phyloP scores from a whole-genome alignment of 352 stramenopile species.

The Pythium angustatum region DNA sequence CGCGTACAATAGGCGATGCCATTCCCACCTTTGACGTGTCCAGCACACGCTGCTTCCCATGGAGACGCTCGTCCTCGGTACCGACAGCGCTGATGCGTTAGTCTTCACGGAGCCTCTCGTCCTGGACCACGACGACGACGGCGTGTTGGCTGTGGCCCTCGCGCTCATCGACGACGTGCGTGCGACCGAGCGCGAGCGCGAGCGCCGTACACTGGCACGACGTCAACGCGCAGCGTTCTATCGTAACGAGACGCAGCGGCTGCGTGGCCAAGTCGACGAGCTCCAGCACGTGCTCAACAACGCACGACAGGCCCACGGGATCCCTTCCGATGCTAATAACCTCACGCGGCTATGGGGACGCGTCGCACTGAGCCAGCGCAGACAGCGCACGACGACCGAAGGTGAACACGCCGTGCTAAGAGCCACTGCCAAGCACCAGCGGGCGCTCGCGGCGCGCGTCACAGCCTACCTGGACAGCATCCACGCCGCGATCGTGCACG shows the following conservation, averaged over 20 bases:
- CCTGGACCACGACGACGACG: not conserved
- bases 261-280: not conserved
- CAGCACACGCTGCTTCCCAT: no score
- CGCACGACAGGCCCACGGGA: no score
- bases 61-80: no score
- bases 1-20: no score
- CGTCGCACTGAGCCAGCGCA: not conserved
- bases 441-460: not conserved
- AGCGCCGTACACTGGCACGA: no score
- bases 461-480: not conserved
- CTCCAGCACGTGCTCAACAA: not conserved
- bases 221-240: no score
- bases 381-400: not conserved
- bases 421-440: not conserved
- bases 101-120: no score
- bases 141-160: not conserved
- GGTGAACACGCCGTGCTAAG: not conserved
- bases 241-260: no score
- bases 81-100: no score
- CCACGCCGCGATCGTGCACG: no score
- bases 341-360: not conserved
- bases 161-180: not conserved
- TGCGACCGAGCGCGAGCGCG: no score
- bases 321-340: not conserved
- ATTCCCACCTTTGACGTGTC: no score